Conservation (phyloP, 345 rosid species). For the Crucihimalaya himalaica region DNA sequence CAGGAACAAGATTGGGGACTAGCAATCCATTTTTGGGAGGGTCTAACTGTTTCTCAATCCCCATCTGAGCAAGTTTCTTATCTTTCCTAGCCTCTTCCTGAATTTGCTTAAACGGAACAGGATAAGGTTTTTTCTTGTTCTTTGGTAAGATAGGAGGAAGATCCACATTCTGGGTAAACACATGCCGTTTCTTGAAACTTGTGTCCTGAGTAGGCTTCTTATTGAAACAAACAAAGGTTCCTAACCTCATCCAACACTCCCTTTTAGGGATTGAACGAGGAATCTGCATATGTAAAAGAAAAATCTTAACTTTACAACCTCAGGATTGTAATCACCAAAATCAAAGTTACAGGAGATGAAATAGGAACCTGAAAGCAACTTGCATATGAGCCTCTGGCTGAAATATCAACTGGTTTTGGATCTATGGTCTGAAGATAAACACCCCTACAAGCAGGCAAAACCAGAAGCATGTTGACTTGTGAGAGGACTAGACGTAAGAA, state of each 20-base stretch:
- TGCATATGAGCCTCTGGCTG: constrained; percentile 29
- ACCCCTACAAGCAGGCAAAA: constrained; percentile 23
- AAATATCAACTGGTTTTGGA: constrained; percentile 13
- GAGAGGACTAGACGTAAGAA: neutral
- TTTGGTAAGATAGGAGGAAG: constrained; percentile 72
- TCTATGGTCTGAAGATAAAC: constrained; percentile 21
- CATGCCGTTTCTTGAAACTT: constrained; percentile 35
- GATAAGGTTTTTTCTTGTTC: constrained; percentile 86
- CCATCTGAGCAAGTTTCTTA: constrained; percentile 77
- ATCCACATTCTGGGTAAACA: constrained; percentile 68
- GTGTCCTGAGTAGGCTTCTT: constrained; percentile 39
- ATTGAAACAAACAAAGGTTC: constrained; percentile 47
- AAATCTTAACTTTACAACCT: neutral
- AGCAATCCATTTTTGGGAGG: constrained; percentile 88
- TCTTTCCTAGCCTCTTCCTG: constrained; percentile 58
- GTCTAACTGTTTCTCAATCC: constrained; percentile 74
- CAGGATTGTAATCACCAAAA: neutral
- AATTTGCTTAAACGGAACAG: constrained; percentile 52
- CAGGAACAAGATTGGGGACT: constrained; percentile 70
- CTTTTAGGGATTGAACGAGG: constrained; percentile 30
- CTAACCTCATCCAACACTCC: constrained; percentile 32
- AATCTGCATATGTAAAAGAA: constrained; percentile 41
- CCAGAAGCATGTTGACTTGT: constrained; percentile 25
- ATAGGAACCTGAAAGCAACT: constrained; percentile 31
- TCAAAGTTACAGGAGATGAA: constrained; percentile 7